Evolutionary conservation across 2,329 filamentous ascomycete genomes (phyloP).

Genomic region (Phaeosphaeriaceae sp.): DNA sequence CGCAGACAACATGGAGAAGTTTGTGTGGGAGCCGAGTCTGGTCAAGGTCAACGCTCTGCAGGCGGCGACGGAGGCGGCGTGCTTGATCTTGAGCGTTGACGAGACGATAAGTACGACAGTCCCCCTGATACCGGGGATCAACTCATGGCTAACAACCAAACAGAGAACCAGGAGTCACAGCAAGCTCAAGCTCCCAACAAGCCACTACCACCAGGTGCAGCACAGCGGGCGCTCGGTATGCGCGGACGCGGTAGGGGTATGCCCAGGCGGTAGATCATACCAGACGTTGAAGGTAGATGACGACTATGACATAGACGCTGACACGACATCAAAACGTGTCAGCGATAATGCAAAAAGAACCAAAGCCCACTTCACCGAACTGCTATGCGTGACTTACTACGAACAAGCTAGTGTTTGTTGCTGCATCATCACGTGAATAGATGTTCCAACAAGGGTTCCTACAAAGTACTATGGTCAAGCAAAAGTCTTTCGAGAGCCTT

Average conservation of each 20-base stretch:
- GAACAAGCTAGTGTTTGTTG: too few relatives aligned
- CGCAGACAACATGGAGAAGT: slow-evolving; percentile 90
- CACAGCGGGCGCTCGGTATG: slow-evolving; percentile 85
- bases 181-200: slow-evolving; percentile 81
- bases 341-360: slow-evolving; percentile 37
- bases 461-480: too few relatives aligned
- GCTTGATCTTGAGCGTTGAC: slow-evolving; percentile 93
- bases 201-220: slow-evolving; percentile 70
- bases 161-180: slow-evolving; percentile 89
- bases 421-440: too few relatives aligned
- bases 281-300: slow-evolving; percentile 28
- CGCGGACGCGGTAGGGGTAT: slow-evolving; percentile 74
- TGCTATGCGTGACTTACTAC: background rate
- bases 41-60: slow-evolving; percentile 98
- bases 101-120: slow-evolving; percentile 83
- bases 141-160: slow-evolving; percentile 24
- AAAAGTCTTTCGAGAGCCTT: too few relatives aligned
- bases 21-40: slow-evolving; percentile 96
- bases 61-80: slow-evolving; percentile 93
- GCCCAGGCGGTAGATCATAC: slow-evolving; percentile 73
- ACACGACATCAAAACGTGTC: slow-evolving; percentile 28
- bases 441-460: too few relatives aligned
- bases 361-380: background rate
- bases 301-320: slow-evolving; percentile 23
- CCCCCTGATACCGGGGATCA: background rate